Percentiles rank a stretch among this genome's conserved stretches.
Evolutionary conservation across 495 filamentous ascomycete genomes (phyloP).

Genomic region (Penicillium chermesinum): DNA sequence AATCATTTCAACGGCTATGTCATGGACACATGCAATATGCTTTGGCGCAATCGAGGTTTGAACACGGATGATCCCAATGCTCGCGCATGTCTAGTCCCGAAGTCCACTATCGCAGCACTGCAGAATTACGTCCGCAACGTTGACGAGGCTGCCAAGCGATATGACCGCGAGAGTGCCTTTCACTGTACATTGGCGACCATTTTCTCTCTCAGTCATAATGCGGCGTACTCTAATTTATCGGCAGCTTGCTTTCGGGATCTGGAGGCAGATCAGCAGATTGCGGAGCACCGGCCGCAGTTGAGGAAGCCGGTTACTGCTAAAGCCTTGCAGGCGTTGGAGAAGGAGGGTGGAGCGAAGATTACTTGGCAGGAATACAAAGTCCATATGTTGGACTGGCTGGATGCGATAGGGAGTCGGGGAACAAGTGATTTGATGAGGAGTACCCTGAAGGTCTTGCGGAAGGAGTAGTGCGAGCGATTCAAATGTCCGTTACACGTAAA

Average conservation of each 20-base stretch:
- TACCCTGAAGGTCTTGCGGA: conserved; percentile 69
- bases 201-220: conserved; percentile 68
- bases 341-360: conserved; percentile 64
- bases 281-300: conserved; percentile 50
- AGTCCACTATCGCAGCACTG: conserved; percentile 43
- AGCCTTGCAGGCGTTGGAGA: conserved; percentile 55
- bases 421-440: conserved; percentile 72
- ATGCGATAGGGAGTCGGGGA: conserved; percentile 58
- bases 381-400: conserved; percentile 67
- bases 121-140: conserved; percentile 38
- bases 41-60: conserved; percentile 78
- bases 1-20: conserved; percentile 77
- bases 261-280: conserved; percentile 55
- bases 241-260: conserved; percentile 59
- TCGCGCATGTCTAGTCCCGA: conserved; percentile 62
- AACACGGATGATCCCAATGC: conserved; percentile 63
- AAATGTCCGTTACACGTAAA: background rate
- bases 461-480: conserved; percentile 27
- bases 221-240: conserved; percentile 58
- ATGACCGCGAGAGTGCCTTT: conserved; percentile 37
- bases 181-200: conserved; percentile 46
- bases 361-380: conserved; percentile 71
- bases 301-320: conserved; percentile 72
- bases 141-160: conserved; percentile 30
- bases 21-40: conserved; percentile 83